Conservation (phyloP, 2,329 filamentous ascomycete genomes). For the Alternaria gaisen region DNA sequence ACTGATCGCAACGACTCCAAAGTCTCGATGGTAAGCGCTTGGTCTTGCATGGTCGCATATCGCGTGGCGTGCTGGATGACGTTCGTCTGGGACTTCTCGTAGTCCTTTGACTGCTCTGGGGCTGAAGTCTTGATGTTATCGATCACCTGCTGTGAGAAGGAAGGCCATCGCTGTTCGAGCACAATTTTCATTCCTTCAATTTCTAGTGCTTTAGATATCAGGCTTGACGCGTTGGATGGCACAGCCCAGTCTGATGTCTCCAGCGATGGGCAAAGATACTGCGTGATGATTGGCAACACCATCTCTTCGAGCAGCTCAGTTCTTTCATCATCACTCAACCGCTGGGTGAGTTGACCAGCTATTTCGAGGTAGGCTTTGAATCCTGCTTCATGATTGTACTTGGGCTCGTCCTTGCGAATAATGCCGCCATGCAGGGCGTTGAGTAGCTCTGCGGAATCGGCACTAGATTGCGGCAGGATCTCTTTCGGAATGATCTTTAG, state of each 20-base stretch:
- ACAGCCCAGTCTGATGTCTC: conserved; percentile 62
- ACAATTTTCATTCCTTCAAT: conserved; percentile 57
- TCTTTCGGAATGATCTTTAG: conserved; percentile 65
- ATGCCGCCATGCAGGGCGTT: conserved; percentile 76
- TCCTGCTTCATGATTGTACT: conserved; percentile 71
- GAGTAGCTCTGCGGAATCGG: conserved; percentile 69
- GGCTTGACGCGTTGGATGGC: conserved; percentile 49
- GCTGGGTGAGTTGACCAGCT: conserved; percentile 58
- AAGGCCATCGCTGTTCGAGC: conserved; percentile 68
- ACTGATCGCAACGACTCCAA: conserved; percentile 19
- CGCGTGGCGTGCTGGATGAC: conserved; percentile 73
- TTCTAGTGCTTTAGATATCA: conserved; percentile 54
- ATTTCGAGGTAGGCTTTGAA: conserved; percentile 80
- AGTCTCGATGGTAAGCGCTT: conserved; percentile 20
- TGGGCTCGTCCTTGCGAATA: conserved; percentile 76
- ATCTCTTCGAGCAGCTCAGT: conserved; percentile 57
- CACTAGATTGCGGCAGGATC: conserved; percentile 62
- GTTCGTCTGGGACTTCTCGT: conserved; percentile 73
- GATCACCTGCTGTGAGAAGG: conserved; percentile 68
- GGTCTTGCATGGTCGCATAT: conserved; percentile 65
- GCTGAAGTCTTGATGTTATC: conserved; percentile 75
- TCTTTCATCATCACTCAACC: conserved; percentile 55
- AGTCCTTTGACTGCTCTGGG: conserved; percentile 83
- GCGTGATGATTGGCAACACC: conserved; percentile 62
- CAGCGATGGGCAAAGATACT: conserved; percentile 61